Base-by-base conservation (phyloP, 78 protist species). In the Polysphondylium violaceum region DNA sequence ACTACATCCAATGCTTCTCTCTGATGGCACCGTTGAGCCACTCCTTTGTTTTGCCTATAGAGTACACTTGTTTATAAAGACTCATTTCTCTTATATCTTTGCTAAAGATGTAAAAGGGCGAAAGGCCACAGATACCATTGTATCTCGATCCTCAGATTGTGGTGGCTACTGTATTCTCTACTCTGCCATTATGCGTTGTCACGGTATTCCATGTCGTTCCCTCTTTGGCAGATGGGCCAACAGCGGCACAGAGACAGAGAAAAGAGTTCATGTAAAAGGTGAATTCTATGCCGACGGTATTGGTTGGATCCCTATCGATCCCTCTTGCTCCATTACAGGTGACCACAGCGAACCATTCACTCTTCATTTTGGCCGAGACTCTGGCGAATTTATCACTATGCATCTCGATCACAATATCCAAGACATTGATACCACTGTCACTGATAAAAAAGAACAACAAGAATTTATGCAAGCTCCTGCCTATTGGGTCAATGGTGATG, bases 251-350 rank as follows among this genome's bases (percentile, higher is more conserved):
- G 79, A 73, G 6, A 41, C 51, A 7, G 36, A 43, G 25, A 58
- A 59, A 69, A 71, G 59, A 11, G 77, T 83, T 33, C 91, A 83
- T 58, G 91, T 83, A 0, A 50, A 55, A 17, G 78, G 91, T 31
- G 91, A 83, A 59, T 83, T 83, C 29, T 83, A 83, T 69, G 19
- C 27, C 33, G 91, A 83, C 40, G 79, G 76, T 69, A 23, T 72
- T 35, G 91, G 91, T 44, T 83, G 91, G 91, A 61, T 68, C 19
- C 91, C 91, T 19, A 58, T 44, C 29, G 91, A 83, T 58, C 73
- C 79, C 40, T 71, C 79, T 14, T 69, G 72, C 31, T 67, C 79
- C 1, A 83, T 83, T 35, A 71, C 79, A 7, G 63, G 51, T 33
- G 91, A 83, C 43, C 61, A 83, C 19, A 19, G 31, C 14, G 79